Evolutionary conservation across 768 basidiomycete genomes (phyloP).

Genomic region (Lanmaoa pseudosensibilis): DNA sequence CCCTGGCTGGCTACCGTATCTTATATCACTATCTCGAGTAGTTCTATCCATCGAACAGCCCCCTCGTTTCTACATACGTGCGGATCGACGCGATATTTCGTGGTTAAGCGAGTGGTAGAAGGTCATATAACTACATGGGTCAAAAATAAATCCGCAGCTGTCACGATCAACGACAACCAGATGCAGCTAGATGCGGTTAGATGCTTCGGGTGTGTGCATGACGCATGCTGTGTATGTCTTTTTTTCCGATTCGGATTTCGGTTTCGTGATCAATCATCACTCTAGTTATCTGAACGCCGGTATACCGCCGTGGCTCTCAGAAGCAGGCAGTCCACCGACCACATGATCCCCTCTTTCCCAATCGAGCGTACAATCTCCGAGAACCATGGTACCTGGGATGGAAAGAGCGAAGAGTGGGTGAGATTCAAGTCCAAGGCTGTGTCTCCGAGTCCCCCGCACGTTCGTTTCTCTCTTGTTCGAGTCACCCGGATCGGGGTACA

Average conservation of each 20-base stretch:
- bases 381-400: not conserved
- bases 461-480: not conserved
- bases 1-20: not conserved
- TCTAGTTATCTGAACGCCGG: not conserved
- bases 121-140: not conserved
- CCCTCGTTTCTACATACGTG: not conserved
- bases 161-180: not conserved
- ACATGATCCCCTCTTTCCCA: not conserved
- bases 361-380: constrained; percentile 7
- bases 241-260: not conserved
- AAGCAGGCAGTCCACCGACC: not conserved
- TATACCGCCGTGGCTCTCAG: not conserved
- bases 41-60: not conserved
- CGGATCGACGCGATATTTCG: not conserved
- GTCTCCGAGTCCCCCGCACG: not conserved
- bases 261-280: not conserved
- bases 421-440: not conserved
- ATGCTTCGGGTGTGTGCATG: not conserved
- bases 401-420: not conserved
- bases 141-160: not conserved
- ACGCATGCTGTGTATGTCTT: not conserved
- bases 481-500: not conserved
- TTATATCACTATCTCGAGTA: not conserved
- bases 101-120: not conserved
- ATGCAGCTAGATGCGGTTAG: too few relatives aligned